Percentiles rank a stretch among this genome's conserved stretches.
phyloP scores from a whole-genome alignment of 176 grass and related monocot species.

The Phoenix dactylifera region DNA sequence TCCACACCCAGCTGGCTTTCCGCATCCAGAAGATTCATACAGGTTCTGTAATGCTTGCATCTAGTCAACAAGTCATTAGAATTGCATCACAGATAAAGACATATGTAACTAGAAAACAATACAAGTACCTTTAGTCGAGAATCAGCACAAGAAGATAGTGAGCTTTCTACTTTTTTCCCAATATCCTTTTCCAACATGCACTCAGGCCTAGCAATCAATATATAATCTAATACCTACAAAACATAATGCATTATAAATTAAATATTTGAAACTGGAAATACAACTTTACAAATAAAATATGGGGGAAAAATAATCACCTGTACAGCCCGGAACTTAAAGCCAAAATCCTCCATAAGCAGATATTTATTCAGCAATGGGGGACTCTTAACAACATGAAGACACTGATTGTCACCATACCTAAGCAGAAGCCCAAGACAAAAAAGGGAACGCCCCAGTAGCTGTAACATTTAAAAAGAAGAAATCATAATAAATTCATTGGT shows the following conservation, averaged over 20 bases:
- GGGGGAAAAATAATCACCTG: too few species aligned
- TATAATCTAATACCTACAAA: slow-evolving; percentile 84
- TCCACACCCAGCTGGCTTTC: slow-evolving; percentile 76
- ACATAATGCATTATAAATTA: slow-evolving; percentile 11
- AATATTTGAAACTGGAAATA: background rate
- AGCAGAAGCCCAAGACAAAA: too few species aligned
- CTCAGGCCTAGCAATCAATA: slow-evolving; percentile 90
- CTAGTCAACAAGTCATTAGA: slow-evolving; percentile 27
- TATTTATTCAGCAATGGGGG: too few species aligned
- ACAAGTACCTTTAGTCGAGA: slow-evolving; percentile 59
- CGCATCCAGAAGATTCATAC: slow-evolving; percentile 79
- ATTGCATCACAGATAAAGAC: too few species aligned
- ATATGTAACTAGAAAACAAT: too few species aligned
- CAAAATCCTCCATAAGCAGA: too few species aligned
- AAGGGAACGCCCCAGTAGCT: too few species aligned
- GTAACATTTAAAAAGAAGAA: too few species aligned
- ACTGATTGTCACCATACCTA: too few species aligned
- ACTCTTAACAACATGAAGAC: too few species aligned
- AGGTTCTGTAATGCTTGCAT: slow-evolving; percentile 96
- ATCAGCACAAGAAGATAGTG: slow-evolving; percentile 58
- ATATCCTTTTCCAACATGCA: slow-evolving; percentile 93
- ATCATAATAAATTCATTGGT: too few species aligned
- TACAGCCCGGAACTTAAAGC: too few species aligned
- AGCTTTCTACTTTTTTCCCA: slow-evolving; percentile 57
- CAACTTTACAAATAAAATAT: background rate